phyloP scores from a whole-genome alignment of 2,329 filamentous ascomycete species.

The Aspergillus viridinutans region DNA sequence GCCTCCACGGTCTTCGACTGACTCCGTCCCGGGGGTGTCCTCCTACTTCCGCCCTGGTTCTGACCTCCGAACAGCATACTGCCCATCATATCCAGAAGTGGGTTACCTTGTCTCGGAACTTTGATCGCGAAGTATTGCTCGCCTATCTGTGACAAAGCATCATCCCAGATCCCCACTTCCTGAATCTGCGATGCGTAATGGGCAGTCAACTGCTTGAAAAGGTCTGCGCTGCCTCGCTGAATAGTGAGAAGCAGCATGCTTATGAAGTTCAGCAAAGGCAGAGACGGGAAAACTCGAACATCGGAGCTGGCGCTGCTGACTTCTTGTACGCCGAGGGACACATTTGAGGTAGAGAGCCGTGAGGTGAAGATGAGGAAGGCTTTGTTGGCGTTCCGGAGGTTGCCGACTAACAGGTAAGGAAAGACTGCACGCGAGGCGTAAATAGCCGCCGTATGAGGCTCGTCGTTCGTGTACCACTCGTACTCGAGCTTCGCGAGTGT shows the following conservation, averaged over 20 bases:
- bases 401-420: conserved; percentile 85
- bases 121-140: conserved; percentile 97
- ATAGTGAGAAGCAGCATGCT: conserved; percentile 77
- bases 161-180: conserved; percentile 74
- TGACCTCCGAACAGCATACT: conserved; percentile 78
- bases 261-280: conserved; percentile 95
- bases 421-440: conserved; percentile 85
- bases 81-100: conserved; percentile 97
- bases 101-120: conserved; percentile 84
- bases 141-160: conserved; percentile 77
- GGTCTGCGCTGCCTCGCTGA: conserved; percentile 70
- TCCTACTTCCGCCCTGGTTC: conserved; percentile 35
- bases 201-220: conserved; percentile 74
- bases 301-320: conserved; percentile 72
- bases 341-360: conserved; percentile 54
- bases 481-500: conserved; percentile 81
- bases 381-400: conserved; percentile 82
- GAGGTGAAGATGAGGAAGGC: conserved; percentile 73
- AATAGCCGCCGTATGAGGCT: conserved; percentile 77
- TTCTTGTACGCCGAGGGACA: conserved; percentile 69
- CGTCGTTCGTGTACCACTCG: conserved; percentile 86
- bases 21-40: conserved; percentile 27
- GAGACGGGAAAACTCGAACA: conserved; percentile 75
- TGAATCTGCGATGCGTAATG: conserved; percentile 78
- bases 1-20: conserved; percentile 46